A percentile compares a stretch with the other conserved stretches of the same genome.
These are phyloP conservation scores for Castanea mollissima DNA, from an alignment of 306 rosid genomes.

Conservation along the genomic window DNA sequence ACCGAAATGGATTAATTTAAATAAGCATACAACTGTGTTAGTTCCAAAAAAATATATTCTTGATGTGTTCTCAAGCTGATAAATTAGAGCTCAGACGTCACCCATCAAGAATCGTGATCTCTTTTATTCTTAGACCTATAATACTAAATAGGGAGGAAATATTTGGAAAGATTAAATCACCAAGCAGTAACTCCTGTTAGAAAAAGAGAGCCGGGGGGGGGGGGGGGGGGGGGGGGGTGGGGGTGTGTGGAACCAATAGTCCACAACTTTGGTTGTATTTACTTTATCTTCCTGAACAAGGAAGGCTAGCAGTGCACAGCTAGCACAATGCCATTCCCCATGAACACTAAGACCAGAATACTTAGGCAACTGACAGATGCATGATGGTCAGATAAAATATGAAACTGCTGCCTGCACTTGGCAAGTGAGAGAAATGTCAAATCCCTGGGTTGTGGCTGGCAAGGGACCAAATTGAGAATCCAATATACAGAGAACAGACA, in stretches of 20 bases:
- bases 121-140: not conserved
- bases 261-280: not conserved
- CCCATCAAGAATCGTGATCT: too few species aligned
- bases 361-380: not conserved
- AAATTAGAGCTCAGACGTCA: not conserved
- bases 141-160: not conserved
- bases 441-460: not conserved
- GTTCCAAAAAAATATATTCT: not conserved
- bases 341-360: not conserved
- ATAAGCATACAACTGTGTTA: not conserved
- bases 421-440: not conserved
- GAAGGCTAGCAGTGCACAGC: not conserved
- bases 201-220: not conserved
- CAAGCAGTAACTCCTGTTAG: not conserved
- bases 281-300: not conserved
- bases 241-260: not conserved
- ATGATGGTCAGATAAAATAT: not conserved
- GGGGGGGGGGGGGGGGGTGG: too few species aligned
- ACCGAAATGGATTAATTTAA: not conserved
- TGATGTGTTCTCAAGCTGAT: not conserved
- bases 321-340: not conserved
- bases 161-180: not conserved
- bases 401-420: not conserved
- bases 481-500: not conserved
- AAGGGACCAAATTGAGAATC: not conserved